Base-by-base conservation (phyloP, 371 early-diverging fungal genomes). In the Blastocladiella emersonii region DNA sequence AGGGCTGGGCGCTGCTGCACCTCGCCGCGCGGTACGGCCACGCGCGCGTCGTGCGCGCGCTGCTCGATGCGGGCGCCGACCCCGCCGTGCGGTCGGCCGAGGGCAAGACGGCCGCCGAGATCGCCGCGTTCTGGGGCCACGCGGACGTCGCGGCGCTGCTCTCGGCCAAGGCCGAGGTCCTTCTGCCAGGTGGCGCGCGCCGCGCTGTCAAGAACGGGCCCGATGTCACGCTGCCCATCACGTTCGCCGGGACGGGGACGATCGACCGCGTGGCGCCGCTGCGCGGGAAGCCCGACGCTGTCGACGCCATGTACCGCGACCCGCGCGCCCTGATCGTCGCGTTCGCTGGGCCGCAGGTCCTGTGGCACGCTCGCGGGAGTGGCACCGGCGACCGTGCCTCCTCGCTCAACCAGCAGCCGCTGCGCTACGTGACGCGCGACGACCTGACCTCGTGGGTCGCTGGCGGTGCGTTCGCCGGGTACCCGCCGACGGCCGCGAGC, bases 261-360 rank as follows among this genome's bases (percentile, higher is more conserved):
- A 7, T 51, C 32, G 53, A 51, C 53, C 53, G 53, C 17, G 53
- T 30, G 13, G 53, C 53, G 17, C 27, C 8, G 30, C 30, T 51
- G 53, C 53, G 53, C 13, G 32, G 8, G 30, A 8, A 30, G 15
- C 15, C 53, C 34, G 53, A 51, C 32, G 32, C 53, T 0, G 3
- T 51, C 30, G 32, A 30, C 32, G 53, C 53, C 32, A 51, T 51
- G 53, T 51, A 30, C 53, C 53, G 53, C 53, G 53, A 51, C 53
- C 53, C 53, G 53, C 53, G 53, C 53, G 19, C 32, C 15, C 32
- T 27, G 17, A 7, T 15, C 25, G 30, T 51, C 3, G 53, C 30
- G 17, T 4, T 17, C 30, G 3, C 10, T 19, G 53, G 53, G 2
- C 15, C 30, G 15, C 8, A 27, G 17, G 30, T 30, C 13, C 32